These are phyloP conservation scores for Boletus bicolor DNA, from an alignment of 768 basidiomycete species.

Conservation along the genomic window DNA sequence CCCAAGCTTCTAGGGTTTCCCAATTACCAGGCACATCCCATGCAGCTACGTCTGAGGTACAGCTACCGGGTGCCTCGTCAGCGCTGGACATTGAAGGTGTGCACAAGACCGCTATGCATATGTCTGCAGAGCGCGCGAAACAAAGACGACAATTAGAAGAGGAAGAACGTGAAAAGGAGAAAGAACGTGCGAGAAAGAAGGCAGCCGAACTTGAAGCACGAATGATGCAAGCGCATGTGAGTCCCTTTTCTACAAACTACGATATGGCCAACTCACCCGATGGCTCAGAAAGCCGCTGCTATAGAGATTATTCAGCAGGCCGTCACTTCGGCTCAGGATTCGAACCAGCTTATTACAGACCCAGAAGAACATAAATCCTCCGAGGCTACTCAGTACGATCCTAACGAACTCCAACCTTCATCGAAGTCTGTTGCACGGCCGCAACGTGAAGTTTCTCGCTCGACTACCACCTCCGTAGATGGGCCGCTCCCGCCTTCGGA, in stretches of 20 bases:
- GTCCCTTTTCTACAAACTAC: conserved; percentile 8
- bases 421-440: conserved; percentile 28
- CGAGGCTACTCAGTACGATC: conserved; percentile 8
- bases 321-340: conserved; percentile 27
- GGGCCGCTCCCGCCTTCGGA: conserved; percentile 28
- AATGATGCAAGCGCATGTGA: conserved; percentile 41
- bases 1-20: conserved; percentile 22
- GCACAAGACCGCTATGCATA: conserved; percentile 79
- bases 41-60: conserved; percentile 36
- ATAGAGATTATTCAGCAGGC: conserved; percentile 48
- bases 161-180: conserved; percentile 73
- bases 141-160: conserved; percentile 80
- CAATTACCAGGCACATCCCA: conserved; percentile 47
- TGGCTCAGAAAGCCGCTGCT: conserved; percentile 36
- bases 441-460: conserved; percentile 14
- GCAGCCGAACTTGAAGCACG: conserved; percentile 72
- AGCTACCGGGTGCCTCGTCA: conserved; percentile 23
- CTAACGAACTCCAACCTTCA: conserved; percentile 35
- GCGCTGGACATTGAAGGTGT: conserved; percentile 56
- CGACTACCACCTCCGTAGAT: conserved; percentile 11
- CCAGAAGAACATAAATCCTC: conserved; percentile 4
- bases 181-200: conserved; percentile 77
- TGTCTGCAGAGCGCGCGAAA: conserved; percentile 78
- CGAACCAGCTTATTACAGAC: conserved; percentile 2
- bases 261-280: conserved; percentile 5